Base-by-base conservation (phyloP, 768 basidiomycete species). In the Termitomyces sp. region DNA sequence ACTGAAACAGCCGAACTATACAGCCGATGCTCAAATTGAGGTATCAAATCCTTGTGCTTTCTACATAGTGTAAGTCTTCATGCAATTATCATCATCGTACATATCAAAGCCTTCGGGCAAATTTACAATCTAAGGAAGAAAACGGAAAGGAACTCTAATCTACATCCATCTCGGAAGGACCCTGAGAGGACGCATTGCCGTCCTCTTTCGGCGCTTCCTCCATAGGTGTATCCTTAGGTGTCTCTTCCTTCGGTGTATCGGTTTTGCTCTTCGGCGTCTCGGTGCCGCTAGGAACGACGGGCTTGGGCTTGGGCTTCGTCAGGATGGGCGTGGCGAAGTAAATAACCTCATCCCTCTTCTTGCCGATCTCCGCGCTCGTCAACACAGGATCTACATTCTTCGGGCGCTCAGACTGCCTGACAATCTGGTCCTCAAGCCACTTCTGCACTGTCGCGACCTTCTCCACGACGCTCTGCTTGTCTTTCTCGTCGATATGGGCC, bases 381-480 rank as follows among this genome's bases (percentile, higher is more conserved):
- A 98, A 74, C 62, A 93, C 84, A 31, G 94, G 89, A 71, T 96
- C 89, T 59, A 88, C 86, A 72, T 92, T 90, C 87, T 97, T 96
- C 72, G 89, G 77, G 59, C 88, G 81, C 81, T 98, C 96, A 8
- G 84, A 81, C 82, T 98, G 97, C 67, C 88, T 80, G 62, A 86
- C 88, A 61, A 86, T 85, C 81, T 91, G 85, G 81, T 99, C 96
- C 70, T 97, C 92, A 60, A 99, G 83, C 97, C 96, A 98, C 77
- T 97, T 92, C 76, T 94, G 89, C 43, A 89, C 79, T 10, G 87
- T 94, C 56, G 92, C 97, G 60, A 88, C 88, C 74, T 90, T 91
- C 78, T 99, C 97, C 67, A 98, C 82, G 65, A 95, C 86, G 51
- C 77, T 72, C 77, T 94, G 85, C 76, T 88, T 92, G 74, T 94